phyloP scores from a whole-genome alignment of 345 rosid genomes.

The Moringa oleifera region DNA sequence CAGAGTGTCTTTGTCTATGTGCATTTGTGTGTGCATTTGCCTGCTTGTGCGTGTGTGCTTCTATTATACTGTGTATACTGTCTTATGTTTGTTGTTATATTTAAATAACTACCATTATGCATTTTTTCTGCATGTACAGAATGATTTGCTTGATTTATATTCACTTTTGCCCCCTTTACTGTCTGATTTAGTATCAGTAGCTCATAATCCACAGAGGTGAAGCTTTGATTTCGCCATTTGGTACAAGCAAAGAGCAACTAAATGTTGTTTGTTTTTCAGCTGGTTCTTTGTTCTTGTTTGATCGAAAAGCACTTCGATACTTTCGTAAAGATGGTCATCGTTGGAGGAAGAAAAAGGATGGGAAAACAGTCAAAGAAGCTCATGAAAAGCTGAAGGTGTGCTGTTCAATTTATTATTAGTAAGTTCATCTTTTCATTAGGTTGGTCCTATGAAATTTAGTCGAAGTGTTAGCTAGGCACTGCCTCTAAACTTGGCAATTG shows the following conservation, averaged over 20 bases:
- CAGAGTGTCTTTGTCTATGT: too few species aligned
- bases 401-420: conserved; percentile 44
- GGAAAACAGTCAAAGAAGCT: conserved; percentile 94
- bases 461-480: conserved; percentile 1
- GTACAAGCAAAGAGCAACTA: conserved; percentile 12
- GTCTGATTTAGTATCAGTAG: too few species aligned
- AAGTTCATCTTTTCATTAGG: conserved; percentile 27
- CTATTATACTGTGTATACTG: too few species aligned
- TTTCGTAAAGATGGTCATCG: conserved; percentile 87
- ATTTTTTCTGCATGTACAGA: neutral
- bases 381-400: conserved; percentile 97
- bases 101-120: too few species aligned
- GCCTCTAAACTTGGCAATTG: conserved; percentile 2
- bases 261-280: conserved; percentile 40
- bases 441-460: conserved; percentile 15
- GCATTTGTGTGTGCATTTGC: too few species aligned
- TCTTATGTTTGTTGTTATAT: too few species aligned
- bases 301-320: conserved; percentile 79
- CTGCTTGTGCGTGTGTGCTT: too few species aligned
- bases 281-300: conserved; percentile 80
- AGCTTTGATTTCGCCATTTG: neutral
- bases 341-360: conserved; percentile 97
- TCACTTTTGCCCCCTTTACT: too few species aligned
- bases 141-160: too few species aligned
- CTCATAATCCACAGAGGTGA: too few species aligned